Base-by-base conservation (phyloP, 129 eudicot genomes). In the Saussurea involucrata region DNA sequence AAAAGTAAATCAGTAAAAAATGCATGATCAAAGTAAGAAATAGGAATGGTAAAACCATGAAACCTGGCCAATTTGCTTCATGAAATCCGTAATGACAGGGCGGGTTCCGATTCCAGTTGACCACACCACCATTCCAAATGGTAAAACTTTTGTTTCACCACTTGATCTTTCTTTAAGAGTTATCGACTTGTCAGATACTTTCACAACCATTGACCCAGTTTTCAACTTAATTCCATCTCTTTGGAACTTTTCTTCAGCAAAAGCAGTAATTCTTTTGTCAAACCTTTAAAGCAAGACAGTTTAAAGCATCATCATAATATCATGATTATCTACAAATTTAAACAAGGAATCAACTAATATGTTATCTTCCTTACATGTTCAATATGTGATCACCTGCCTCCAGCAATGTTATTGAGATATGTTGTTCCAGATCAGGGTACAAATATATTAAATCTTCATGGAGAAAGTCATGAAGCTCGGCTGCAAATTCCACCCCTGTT, bases 11-110 rank as follows among this genome's bases (percentile, higher is more conserved):
- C n/a, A 24, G 33, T 12, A 25, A 55, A 42, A 15, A 17, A 58
- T 66, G 24, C 8, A 27, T 4, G 22, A 57, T 31, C 20, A 63
- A 25, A 33, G 12, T 76, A 31, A 66, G 18, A 31, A 65, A 33
- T 11, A 24, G 53, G 31, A 0, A 66, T 29, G 68, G 4, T 34
- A 22, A 36, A 15, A 61, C 34, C 10, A 25, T 33, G 37, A 17
- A 74, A 92, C 97, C 90, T 92, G 97, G 60, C 97, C 97, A 78
- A 92, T 89, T 75, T 92, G 93, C 87, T 89, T 89, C 97, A 92
- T 92, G 81, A 92, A 92, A 76, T 92, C 93, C 78, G 31, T 76
- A 40, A 92, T 69, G 25, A 92, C 92, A 0, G 97, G 97, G 3
- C 97, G 93, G 24, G 97, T 86, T 21, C 96, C 96, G 27, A 92